A percentile compares a stretch with the other conserved stretches of the same genome.
Conservation (phyloP, 2,329 filamentous ascomycete species). For the Fusarium buxicola region DNA sequence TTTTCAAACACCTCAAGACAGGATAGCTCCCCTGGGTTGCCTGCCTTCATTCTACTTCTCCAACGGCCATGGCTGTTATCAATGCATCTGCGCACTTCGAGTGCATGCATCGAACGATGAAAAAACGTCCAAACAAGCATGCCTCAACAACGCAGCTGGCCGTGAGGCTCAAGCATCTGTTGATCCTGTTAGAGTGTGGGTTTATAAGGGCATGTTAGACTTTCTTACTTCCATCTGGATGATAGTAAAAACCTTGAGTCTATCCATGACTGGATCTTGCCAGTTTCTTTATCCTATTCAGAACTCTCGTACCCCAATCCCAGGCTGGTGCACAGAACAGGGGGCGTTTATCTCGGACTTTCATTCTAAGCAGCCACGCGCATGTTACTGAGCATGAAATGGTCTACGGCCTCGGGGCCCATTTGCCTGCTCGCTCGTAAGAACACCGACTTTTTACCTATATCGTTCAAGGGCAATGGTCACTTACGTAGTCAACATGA, state of each 20-base stretch:
- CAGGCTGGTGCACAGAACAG: neutral
- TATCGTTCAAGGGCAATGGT: neutral
- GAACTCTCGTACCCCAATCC: neutral
- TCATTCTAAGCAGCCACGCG: conserved; percentile 23
- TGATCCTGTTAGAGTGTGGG: too few relatives aligned
- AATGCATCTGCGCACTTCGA: neutral
- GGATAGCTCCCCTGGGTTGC: too few relatives aligned
- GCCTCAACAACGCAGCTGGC: neutral
- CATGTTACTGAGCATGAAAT: conserved; percentile 51
- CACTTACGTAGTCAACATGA: conserved; percentile 54
- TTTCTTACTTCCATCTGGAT: too few relatives aligned
- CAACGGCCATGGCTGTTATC: neutral
- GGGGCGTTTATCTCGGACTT: neutral
- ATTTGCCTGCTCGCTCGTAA: conserved; percentile 46
- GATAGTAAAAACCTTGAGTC: too few relatives aligned
- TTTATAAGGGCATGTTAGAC: too few relatives aligned
- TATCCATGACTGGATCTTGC: too few relatives aligned
- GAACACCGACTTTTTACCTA: neutral
- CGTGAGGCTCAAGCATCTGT: neutral
- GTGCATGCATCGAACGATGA: too few relatives aligned
- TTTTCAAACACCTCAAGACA: too few relatives aligned
- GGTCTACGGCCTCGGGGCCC: conserved; percentile 51
- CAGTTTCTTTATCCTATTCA: neutral
- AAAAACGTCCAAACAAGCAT: neutral
- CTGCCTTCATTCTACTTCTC: neutral